These are phyloP conservation scores for Tetracentron sinense DNA, from an alignment of 164 flowering plant species.

Conservation along the genomic window DNA sequence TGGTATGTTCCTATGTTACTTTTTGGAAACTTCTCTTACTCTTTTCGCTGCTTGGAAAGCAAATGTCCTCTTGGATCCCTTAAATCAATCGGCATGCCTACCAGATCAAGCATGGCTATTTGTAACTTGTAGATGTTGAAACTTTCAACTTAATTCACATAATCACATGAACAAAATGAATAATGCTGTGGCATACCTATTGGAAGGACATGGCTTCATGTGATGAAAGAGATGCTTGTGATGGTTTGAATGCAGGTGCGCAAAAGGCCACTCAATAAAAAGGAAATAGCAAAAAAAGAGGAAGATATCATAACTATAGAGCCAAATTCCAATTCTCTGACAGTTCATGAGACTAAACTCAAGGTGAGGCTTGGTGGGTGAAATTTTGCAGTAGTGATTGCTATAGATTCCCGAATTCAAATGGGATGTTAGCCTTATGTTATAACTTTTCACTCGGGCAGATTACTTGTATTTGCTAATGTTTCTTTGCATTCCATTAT, in stretches of 20 bases:
- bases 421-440: background rate
- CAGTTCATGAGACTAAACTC: constrained; percentile 87
- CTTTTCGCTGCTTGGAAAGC: background rate
- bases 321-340: constrained; percentile 47
- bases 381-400: background rate
- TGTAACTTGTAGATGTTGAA: too few species aligned
- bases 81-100: background rate
- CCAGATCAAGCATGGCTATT: too few species aligned
- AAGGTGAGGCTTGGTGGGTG: constrained; percentile 46
- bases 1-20: constrained; percentile 41
- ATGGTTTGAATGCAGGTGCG: constrained; percentile 56
- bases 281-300: constrained; percentile 73
- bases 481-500: background rate
- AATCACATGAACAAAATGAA: too few species aligned
- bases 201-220: background rate
- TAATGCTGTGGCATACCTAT: background rate
- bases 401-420: background rate
- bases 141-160: too few species aligned
- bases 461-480: background rate
- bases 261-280: constrained; percentile 81
- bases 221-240: background rate
- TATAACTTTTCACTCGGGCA: background rate
- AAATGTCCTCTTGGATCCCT: background rate
- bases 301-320: constrained; percentile 72
- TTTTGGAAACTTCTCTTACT: background rate